Conservation (phyloP, 805 yeast genomes). For the Candida sanyiensis region DNA sequence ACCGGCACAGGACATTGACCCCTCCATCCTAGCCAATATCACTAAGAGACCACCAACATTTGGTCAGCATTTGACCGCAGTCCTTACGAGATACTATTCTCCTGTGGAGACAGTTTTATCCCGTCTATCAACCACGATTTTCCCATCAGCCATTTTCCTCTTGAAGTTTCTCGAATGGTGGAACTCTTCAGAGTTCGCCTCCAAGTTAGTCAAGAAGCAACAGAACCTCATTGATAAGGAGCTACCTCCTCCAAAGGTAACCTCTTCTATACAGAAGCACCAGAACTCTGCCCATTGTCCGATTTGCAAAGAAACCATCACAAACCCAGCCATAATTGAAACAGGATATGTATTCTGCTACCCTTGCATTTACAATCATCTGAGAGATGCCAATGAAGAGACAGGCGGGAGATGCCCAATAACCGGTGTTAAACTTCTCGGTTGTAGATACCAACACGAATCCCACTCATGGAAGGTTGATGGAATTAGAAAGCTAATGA, state of each 20-base stretch:
- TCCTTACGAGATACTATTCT: conserved; percentile 10
- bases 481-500: conserved; percentile 69
- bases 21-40: background rate
- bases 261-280: conserved; percentile 9
- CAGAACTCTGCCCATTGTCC: conserved; percentile 52
- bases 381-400: conserved; percentile 41
- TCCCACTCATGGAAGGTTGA: conserved; percentile 63
- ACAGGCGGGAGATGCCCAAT: conserved; percentile 79
- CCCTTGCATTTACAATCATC: conserved; percentile 68
- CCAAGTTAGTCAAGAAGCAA: conserved; percentile 45
- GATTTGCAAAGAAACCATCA: conserved; percentile 56
- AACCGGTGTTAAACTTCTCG: conserved; percentile 64
- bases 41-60: conserved; percentile 24
- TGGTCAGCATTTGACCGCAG: conserved; percentile 18
- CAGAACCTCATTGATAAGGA: conserved; percentile 41
- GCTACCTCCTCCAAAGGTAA: conserved; percentile 34
- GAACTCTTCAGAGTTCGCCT: conserved; percentile 69
- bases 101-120: conserved; percentile 18
- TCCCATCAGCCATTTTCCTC: conserved; percentile 78
- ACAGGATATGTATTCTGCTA: conserved; percentile 91
- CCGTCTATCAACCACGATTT: conserved; percentile 34
- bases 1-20: background rate
- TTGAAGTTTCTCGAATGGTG: conserved; percentile 92
- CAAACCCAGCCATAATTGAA: conserved; percentile 82
- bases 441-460: conserved; percentile 60